These are phyloP conservation scores for Brassica incana DNA, from an alignment of 345 rosid genomes.

Conservation along the genomic window DNA sequence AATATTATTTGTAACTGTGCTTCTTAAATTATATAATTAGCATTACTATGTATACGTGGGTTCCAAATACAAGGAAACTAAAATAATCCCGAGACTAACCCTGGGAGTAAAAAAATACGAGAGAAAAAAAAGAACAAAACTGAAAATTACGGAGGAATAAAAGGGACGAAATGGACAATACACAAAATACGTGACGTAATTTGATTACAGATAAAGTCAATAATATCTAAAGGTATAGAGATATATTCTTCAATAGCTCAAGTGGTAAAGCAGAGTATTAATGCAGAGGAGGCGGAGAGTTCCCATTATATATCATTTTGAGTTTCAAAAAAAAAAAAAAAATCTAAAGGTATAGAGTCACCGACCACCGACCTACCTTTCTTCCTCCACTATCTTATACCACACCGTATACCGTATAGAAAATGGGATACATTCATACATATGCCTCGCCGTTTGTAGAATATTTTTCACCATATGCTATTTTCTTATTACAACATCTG, in stretches of 20 bases:
- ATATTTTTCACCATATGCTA: neutral
- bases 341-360: constrained; percentile 45
- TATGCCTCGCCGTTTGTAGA: neutral
- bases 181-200: constrained; percentile 37
- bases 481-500: neutral
- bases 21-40: neutral
- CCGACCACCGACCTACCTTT: constrained; percentile 84
- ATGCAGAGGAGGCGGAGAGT: no score
- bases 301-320: no score
- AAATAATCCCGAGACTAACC: neutral
- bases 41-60: constrained; percentile 11
- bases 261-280: no score
- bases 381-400: neutral
- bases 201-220: constrained; percentile 67
- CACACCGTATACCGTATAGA: neutral
- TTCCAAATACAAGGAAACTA: neutral
- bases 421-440: neutral
- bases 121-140: constrained; percentile 8
- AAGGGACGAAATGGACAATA: constrained; percentile 45
- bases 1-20: neutral
- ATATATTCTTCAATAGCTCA: no score
- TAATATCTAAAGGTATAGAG: constrained; percentile 52
- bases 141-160: neutral
- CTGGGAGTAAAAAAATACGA: neutral
- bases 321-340: no score